These are phyloP conservation scores for Puccinia novopanici DNA, from an alignment of 1,284 basidiomycete genomes.

Conservation along the genomic window DNA sequence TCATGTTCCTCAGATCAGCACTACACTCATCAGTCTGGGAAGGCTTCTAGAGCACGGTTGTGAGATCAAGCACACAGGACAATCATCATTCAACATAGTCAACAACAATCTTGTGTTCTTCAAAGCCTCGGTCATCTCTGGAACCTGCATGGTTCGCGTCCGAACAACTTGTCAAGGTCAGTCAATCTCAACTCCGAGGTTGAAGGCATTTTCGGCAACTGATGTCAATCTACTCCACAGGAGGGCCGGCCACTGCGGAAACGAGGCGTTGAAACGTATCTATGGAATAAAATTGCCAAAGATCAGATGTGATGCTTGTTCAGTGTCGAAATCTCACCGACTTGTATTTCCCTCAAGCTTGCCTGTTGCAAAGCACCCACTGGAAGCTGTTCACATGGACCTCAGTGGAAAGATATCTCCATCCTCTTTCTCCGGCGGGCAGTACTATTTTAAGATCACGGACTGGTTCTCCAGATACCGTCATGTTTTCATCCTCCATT, in stretches of 20 bases:
- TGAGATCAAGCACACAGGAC: not conserved
- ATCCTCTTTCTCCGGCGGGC: not conserved
- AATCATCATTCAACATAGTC: not conserved
- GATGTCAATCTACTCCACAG: not conserved
- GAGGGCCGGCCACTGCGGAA: not conserved
- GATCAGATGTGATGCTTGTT: not conserved
- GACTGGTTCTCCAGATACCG: not conserved
- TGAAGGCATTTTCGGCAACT: not conserved
- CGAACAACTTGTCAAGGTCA: not conserved
- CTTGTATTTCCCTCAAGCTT: not conserved
- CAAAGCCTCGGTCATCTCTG: not conserved
- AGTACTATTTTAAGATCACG: slow-evolving; percentile 41
- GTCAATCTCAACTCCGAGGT: not conserved
- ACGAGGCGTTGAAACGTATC: not conserved
- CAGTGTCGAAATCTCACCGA: not conserved
- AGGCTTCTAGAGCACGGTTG: too few relatives aligned
- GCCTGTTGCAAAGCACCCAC: not conserved
- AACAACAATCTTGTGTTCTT: not conserved
- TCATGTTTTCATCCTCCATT: not conserved
- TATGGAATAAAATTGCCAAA: not conserved
- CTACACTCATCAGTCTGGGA: too few relatives aligned
- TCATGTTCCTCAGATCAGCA: too few relatives aligned
- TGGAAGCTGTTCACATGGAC: slow-evolving; percentile 18
- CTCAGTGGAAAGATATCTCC: slow-evolving; percentile 37
- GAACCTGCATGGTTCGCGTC: not conserved